These are phyloP conservation scores for Mycena epipterygia DNA, from an alignment of 768 basidiomycete genomes.

Conservation along the genomic window DNA sequence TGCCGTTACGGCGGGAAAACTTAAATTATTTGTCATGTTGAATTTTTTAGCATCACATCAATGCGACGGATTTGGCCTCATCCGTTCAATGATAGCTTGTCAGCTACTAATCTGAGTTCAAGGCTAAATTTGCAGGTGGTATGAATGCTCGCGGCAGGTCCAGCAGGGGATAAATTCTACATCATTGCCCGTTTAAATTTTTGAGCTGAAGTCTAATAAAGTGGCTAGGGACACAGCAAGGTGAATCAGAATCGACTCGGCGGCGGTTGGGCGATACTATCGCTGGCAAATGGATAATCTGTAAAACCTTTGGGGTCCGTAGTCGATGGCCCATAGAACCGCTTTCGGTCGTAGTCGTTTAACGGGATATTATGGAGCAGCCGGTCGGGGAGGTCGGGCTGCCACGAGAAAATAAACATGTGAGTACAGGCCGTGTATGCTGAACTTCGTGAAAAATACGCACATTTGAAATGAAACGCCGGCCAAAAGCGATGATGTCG, in stretches of 20 bases:
- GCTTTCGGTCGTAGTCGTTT: slow-evolving; percentile 12
- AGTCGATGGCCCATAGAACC: slow-evolving; percentile 21
- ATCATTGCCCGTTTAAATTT: no score
- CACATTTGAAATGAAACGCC: slow-evolving; percentile 31
- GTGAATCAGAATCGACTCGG: slow-evolving; percentile 8
- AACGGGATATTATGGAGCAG: slow-evolving; percentile 26
- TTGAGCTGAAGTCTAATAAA: no score
- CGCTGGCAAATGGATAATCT: slow-evolving; percentile 34
- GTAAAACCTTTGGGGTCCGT: slow-evolving; percentile 30
- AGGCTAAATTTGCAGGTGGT: no score
- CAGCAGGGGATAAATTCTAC: no score
- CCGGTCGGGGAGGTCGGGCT: slow-evolving; percentile 35
- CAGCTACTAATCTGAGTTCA: no score
- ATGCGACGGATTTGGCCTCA: no score
- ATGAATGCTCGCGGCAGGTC: no score
- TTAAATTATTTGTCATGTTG: no score
- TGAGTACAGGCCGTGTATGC: neutral
- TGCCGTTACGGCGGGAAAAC: no score
- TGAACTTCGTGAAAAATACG: neutral
- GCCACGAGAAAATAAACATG: neutral
- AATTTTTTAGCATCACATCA: no score
- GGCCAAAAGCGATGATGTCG: slow-evolving; percentile 36
- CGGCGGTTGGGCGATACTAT: neutral
- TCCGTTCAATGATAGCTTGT: no score
- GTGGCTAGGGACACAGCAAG: no score